Conservation (phyloP, 345 rosid genomes). For the Lepidium didymum region DNA sequence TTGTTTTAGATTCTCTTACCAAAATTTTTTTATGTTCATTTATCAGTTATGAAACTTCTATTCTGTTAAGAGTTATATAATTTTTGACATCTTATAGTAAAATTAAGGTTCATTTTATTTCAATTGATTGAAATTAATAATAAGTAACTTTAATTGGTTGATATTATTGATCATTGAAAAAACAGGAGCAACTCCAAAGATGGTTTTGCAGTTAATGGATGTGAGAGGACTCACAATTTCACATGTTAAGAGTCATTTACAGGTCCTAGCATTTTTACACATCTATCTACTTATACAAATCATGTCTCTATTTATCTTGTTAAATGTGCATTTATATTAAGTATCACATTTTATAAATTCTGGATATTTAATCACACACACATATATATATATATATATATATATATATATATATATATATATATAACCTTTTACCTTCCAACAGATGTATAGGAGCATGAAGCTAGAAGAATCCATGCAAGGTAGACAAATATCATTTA, state of each 20-base stretch:
- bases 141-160: not conserved
- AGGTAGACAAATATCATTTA: slow-evolving; percentile 9
- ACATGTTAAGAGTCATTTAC: slow-evolving; percentile 83
- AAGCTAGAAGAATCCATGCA: slow-evolving; percentile 27
- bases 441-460: slow-evolving; percentile 29
- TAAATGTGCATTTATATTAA: not conserved
- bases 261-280: slow-evolving; percentile 33
- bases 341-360: not conserved
- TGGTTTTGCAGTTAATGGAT: slow-evolving; percentile 76
- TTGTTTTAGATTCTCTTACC: not conserved
- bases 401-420: no score
- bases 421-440: no score
- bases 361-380: not conserved
- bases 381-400: no score
- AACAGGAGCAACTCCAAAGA: slow-evolving; percentile 78
- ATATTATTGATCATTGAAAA: not conserved
- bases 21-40: no score
- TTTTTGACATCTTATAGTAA: not conserved
- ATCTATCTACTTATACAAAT: not conserved
- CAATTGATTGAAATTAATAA: not conserved
- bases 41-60: not conserved
- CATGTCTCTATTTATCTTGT: not conserved
- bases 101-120: not conserved
- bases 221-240: slow-evolving; percentile 70
- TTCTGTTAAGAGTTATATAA: not conserved